Conservation (phyloP, 805 yeast genomes). For the Candida hispaniensis region DNA sequence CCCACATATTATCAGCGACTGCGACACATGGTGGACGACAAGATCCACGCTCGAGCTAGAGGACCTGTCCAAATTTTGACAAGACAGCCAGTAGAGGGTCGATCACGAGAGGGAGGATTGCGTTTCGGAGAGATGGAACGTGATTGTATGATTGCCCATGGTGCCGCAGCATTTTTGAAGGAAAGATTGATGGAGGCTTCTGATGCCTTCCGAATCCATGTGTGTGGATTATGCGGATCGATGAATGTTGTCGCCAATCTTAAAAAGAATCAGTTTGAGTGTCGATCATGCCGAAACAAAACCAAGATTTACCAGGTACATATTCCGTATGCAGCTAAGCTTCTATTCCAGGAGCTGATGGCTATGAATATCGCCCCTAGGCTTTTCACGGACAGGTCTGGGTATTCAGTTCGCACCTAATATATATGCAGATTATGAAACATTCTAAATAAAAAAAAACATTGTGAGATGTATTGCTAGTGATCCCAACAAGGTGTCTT, state of each 20-base stretch:
- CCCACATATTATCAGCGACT: conserved; percentile 98
- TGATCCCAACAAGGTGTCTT: neutral
- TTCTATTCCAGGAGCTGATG: conserved; percentile 97
- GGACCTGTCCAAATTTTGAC: conserved; percentile 97
- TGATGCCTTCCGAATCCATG: conserved; percentile 96
- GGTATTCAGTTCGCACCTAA: conserved; percentile 29
- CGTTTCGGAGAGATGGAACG: conserved; percentile 99
- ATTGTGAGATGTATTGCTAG: conserved; percentile 1
- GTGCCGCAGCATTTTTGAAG: conserved; percentile 96
- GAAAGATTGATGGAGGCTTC: conserved; percentile 99
- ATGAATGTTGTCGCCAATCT: conserved; percentile 96
- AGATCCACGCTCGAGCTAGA: conserved; percentile 98
- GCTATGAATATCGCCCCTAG: conserved; percentile 99
- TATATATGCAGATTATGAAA: neutral
- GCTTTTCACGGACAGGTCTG: conserved; percentile 85
- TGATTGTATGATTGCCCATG: conserved; percentile 99
- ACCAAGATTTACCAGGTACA: conserved; percentile 96
- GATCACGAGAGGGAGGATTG: conserved; percentile 98
- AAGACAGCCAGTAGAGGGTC: conserved; percentile 98
- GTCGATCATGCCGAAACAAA: conserved; percentile 97
- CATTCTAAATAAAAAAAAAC: conserved; percentile 6
- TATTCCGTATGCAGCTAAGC: conserved; percentile 96
- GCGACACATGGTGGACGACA: conserved; percentile 98
- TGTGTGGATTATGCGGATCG: conserved; percentile 97
- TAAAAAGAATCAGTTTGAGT: conserved; percentile 95